Conservation (phyloP, 495 filamentous ascomycete species). For the Neurospora intermedia region DNA sequence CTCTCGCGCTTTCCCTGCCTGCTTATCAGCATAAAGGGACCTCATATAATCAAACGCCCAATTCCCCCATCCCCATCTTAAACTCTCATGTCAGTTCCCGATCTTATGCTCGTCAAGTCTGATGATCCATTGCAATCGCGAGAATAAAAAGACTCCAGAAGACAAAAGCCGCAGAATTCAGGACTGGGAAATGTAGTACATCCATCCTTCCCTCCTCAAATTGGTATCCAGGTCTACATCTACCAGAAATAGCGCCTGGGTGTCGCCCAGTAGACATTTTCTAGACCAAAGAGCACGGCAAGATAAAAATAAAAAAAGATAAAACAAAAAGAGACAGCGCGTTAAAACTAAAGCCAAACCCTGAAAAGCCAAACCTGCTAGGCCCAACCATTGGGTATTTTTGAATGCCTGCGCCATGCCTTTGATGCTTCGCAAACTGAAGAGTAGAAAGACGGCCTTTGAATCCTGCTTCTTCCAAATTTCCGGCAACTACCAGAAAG, state of each 20-base stretch:
- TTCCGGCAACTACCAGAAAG: neutral
- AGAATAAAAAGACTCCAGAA: neutral
- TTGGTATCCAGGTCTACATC: neutral
- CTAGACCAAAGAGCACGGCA: neutral
- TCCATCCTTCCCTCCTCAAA: neutral
- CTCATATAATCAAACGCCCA: neutral
- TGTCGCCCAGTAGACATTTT: neutral
- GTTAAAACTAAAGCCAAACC: conserved; percentile 6
- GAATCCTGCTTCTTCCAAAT: neutral
- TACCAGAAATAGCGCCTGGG: neutral
- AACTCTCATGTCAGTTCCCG: neutral
- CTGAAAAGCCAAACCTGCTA: neutral
- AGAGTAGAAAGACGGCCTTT: neutral
- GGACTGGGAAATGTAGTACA: neutral
- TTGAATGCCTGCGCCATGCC: neutral
- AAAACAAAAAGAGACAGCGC: neutral
- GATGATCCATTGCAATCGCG: neutral
- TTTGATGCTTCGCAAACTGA: neutral
- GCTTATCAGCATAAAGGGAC: neutral
- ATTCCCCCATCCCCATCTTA: neutral
- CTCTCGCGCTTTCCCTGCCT: neutral
- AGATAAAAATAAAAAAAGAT: neutral
- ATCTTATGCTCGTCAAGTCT: neutral
- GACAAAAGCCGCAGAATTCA: neutral
- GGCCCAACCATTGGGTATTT: neutral